These are phyloP conservation scores for Ophiocordyceps camponoti-saundersi DNA, from an alignment of 2,329 filamentous ascomycete genomes.

Conservation along the genomic window DNA sequence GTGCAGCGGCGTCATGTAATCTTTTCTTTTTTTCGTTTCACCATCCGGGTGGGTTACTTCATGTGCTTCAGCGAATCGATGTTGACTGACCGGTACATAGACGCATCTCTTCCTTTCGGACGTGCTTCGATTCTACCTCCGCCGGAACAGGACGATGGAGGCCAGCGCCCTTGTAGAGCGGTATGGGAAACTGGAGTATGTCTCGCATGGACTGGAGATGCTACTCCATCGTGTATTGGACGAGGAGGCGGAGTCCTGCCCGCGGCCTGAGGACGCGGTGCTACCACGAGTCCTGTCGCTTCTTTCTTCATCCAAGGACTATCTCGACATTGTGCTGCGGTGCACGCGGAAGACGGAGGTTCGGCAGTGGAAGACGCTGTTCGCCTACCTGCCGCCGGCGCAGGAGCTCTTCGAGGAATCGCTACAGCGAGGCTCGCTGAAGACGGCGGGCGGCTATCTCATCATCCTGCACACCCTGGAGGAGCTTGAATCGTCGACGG, in stretches of 20 bases:
- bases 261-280: constrained; percentile 44
- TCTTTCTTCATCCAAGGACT: constrained; percentile 60
- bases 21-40: constrained; percentile 80
- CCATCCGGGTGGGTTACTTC: constrained; percentile 51
- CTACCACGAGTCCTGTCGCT: constrained; percentile 47
- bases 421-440: constrained; percentile 66
- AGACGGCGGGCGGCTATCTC: constrained; percentile 93
- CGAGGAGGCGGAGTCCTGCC: constrained; percentile 68
- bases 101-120: constrained; percentile 89
- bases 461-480: constrained; percentile 77
- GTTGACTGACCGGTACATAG: constrained; percentile 20
- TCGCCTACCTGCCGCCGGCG: constrained; percentile 77
- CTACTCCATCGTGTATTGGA: constrained; percentile 86
- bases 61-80: background rate
- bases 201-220: constrained; percentile 82
- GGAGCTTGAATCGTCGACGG: constrained; percentile 49
- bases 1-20: constrained; percentile 84
- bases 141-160: constrained; percentile 58
- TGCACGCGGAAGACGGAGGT: constrained; percentile 96
- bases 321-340: constrained; percentile 88
- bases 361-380: constrained; percentile 85
- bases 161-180: constrained; percentile 70
- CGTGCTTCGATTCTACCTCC: constrained; percentile 63
- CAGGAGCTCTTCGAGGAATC: constrained; percentile 90
- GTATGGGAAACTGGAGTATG: constrained; percentile 79